A percentile compares a stretch with the other conserved stretches of the same genome.
Conservation (phyloP, 2,329 filamentous ascomycete species). For the Sphaerulina musiva region DNA sequence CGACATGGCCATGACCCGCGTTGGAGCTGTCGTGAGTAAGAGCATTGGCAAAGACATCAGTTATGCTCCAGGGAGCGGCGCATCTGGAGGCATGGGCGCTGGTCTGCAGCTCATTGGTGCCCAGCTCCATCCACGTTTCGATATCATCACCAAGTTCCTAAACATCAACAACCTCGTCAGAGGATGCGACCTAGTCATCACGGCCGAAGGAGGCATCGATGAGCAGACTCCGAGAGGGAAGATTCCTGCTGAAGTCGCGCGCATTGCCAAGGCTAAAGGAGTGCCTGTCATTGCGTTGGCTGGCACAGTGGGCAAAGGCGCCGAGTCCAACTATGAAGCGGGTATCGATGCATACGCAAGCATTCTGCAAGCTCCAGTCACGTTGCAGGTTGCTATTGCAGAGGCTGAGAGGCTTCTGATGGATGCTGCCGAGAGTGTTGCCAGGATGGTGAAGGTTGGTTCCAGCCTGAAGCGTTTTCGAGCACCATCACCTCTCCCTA, state of each 20-base stretch:
- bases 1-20: constrained; percentile 39
- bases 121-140: constrained; percentile 43
- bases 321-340: constrained; percentile 31
- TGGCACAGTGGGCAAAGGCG: constrained; percentile 38
- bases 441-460: constrained; percentile 36
- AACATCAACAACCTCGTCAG: constrained; percentile 43
- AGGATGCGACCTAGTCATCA: constrained; percentile 47
- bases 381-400: constrained; percentile 33
- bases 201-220: constrained; percentile 50
- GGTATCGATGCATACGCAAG: constrained; percentile 36
- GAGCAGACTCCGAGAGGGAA: constrained; percentile 48
- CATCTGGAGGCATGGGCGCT: constrained; percentile 48
- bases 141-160: constrained; percentile 48
- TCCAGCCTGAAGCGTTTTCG: constrained; percentile 23
- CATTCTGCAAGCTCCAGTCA: constrained; percentile 32
- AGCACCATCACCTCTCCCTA: constrained; percentile 7
- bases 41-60: constrained; percentile 37
- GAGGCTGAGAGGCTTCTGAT: constrained; percentile 33
- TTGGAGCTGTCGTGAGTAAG: constrained; percentile 35
- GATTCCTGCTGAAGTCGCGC: constrained; percentile 49
- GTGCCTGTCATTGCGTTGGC: constrained; percentile 44
- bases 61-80: constrained; percentile 43
- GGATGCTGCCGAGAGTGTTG: constrained; percentile 35
- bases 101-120: constrained; percentile 47
- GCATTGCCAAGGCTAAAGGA: constrained; percentile 41